Evolutionary conservation across 2,329 filamentous ascomycete genomes (phyloP).

Genomic region (Ambrosiella beaveri): DNA sequence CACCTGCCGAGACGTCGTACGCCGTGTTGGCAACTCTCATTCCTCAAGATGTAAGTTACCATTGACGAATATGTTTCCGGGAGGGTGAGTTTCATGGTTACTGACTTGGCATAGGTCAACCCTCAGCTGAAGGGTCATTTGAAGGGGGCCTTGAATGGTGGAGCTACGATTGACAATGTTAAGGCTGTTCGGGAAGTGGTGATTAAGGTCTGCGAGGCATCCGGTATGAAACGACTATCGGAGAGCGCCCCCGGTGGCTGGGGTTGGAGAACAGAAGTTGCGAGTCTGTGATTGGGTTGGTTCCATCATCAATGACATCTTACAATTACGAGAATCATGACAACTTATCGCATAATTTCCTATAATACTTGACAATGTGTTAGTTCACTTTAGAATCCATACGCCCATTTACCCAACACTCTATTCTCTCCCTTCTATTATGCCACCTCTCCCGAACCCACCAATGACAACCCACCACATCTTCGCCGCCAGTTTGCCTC

Average conservation of each 20-base stretch:
- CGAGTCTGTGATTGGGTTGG: slow-evolving; percentile 20
- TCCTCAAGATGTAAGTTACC: slow-evolving; percentile 29
- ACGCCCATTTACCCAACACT: background rate
- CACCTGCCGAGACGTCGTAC: slow-evolving; percentile 30
- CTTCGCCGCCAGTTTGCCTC: background rate
- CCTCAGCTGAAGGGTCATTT: slow-evolving; percentile 37
- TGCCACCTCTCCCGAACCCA: background rate
- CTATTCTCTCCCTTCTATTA: background rate
- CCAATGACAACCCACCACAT: background rate
- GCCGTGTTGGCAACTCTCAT: slow-evolving; percentile 33
- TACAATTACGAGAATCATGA: too few relatives aligned
- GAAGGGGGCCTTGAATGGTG: slow-evolving; percentile 31
- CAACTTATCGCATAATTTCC: too few relatives aligned
- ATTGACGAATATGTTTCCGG: background rate
- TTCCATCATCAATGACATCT: background rate
- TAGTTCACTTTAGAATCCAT: background rate
- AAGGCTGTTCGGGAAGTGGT: slow-evolving; percentile 29
- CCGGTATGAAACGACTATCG: slow-evolving; percentile 27
- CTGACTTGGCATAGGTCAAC: slow-evolving; percentile 24
- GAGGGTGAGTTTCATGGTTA: background rate
- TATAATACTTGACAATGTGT: too few relatives aligned
- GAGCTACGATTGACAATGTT: slow-evolving; percentile 31
- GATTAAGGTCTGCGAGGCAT: slow-evolving; percentile 28
- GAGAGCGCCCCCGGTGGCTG: slow-evolving; percentile 22
- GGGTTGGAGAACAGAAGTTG: slow-evolving; percentile 30